These are phyloP conservation scores for Solanum chiquidenum DNA, from an alignment of 257 asterid genomes.

Conservation along the genomic window DNA sequence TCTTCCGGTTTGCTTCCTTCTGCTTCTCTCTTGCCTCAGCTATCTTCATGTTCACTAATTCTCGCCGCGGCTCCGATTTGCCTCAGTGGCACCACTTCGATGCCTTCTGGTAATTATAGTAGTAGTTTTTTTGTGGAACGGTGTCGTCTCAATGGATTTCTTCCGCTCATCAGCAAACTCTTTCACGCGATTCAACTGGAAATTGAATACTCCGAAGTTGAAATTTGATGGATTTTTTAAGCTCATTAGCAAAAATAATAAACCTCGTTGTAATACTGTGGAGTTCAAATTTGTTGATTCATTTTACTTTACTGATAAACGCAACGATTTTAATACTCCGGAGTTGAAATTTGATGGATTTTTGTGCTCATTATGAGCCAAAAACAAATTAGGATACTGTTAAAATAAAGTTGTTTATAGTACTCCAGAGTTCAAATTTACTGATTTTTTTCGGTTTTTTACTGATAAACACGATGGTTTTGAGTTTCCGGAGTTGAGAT, in stretches of 20 bases:
- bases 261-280: background rate
- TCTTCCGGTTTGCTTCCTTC: constrained; percentile 29
- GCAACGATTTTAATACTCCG: background rate
- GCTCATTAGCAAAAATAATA: background rate
- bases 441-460: background rate
- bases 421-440: background rate
- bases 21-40: constrained; percentile 46
- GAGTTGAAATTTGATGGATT: background rate
- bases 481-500: background rate
- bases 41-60: constrained; percentile 30
- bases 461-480: background rate
- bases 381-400: background rate
- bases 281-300: background rate
- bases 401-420: background rate
- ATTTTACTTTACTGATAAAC: background rate
- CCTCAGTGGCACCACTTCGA: constrained; percentile 34
- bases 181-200: background rate
- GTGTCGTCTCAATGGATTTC: background rate
- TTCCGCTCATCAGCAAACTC: background rate
- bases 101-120: constrained; percentile 14
- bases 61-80: constrained; percentile 16
- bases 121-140: background rate
- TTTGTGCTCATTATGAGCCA: background rate
- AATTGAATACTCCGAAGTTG: background rate
- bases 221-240: background rate